Evolutionary conservation across 192 early-diverging fungal species (phyloP), one percentile per base, ranked within the genome.

Genomic region (Backusella morwellensis): DNA sequence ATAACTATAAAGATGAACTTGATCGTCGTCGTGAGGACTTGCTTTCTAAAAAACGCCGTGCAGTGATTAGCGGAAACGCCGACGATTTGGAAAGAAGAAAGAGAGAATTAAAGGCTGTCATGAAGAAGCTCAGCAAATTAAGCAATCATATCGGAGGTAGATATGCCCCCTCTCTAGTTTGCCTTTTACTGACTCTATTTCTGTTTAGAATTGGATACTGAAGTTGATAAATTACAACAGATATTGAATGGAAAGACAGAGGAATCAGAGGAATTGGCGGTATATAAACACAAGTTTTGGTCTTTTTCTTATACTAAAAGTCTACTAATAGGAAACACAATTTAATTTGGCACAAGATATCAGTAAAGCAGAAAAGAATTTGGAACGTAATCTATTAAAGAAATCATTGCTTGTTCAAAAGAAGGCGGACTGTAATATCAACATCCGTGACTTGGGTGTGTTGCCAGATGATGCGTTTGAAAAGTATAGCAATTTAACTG

Each of bases 381-480:
- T 92, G 19, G 96, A 97, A 67, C 92, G 93, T 66, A 95, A 93
- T 76, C 76, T 95, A 35, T 88, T 91, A 26, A 87, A 90, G 73
- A 82, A 91, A 67, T 91, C 85, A 73, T 83, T 95, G 50, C 85
- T 96, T 38, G 66, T 93, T 50, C 89, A 93, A 69, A 92, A 93
- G 82, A 98, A 97, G 82, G 95, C 97, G 70, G 93, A 96, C 79
- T 93, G 91, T 78, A 89, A 84, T 54, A 85, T 90, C 70, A 95
- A 93, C 75, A 95, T 98, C 77, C 93, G 97, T 40, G 97, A 99
- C 21, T 88, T 99, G 11, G 98, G 98, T 75, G 95, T 97, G 32
- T 85, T 97, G 59, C 98, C 97, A 6, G 96, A 97, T 19, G 97
- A 97, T 59, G 94, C 95, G 0, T 95, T 95, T 80, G 90, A 94